Evolutionary conservation across 192 early-diverging fungal genomes (phyloP).

Genomic region (Coemansia sp.): DNA sequence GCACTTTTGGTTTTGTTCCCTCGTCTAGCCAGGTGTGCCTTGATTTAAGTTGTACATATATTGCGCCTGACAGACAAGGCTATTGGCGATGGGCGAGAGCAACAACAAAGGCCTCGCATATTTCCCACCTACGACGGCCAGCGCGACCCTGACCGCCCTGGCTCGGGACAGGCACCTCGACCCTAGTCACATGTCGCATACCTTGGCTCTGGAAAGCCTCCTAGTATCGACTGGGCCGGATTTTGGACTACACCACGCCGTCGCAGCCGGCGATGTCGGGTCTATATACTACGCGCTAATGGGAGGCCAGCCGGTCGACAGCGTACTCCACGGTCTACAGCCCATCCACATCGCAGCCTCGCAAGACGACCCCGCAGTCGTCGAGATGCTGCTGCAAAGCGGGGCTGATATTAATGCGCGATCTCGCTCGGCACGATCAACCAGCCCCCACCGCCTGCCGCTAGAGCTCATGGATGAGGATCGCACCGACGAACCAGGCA

Average conservation of each 20-base stretch:
- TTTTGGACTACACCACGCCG: conserved; percentile 47
- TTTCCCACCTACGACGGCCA: neutral
- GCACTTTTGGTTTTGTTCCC: conserved; percentile 11
- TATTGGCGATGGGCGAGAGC: conserved; percentile 19
- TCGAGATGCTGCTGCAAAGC: conserved; percentile 70
- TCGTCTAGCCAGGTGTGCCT: conserved; percentile 3
- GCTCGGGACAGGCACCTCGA: conserved; percentile 4
- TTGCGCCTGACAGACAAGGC: neutral
- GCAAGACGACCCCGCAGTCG: conserved; percentile 62
- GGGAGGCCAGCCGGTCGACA: conserved; percentile 69
- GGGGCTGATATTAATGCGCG: conserved; percentile 72
- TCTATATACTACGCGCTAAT: conserved; percentile 54
- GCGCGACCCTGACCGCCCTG: neutral
- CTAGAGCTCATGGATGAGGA: neutral
- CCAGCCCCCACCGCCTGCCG: neutral
- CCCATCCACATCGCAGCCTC: conserved; percentile 73
- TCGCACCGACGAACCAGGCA: conserved; percentile 7
- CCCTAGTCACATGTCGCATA: conserved; percentile 1
- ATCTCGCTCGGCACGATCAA: neutral
- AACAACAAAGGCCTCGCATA: conserved; percentile 19
- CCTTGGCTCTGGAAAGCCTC: neutral
- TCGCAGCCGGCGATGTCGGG: conserved; percentile 45
- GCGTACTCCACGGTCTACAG: conserved; percentile 68
- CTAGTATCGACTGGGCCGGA: conserved; percentile 12
- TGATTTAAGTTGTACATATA: conserved; percentile 10